Evolutionary conservation across 1,284 basidiomycete species (phyloP).

Genomic region (Kwoniella shivajii): DNA sequence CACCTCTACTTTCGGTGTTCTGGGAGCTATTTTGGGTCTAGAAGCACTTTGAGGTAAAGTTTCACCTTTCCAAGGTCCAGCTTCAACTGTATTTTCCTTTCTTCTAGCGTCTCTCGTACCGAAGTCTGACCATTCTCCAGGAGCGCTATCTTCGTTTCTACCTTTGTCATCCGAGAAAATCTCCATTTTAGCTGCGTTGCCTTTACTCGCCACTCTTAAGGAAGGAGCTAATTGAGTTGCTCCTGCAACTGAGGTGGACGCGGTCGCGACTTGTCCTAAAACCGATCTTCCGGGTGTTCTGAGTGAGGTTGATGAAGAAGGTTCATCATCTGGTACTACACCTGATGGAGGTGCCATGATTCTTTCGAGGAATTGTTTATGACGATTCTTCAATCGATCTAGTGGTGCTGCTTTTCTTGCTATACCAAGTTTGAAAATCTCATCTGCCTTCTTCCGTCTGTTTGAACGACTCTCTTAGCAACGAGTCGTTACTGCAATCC

Average conservation of each 20-base stretch:
- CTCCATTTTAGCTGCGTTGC: conserved; percentile 54
- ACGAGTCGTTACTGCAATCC: background rate
- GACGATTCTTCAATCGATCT: conserved; percentile 80
- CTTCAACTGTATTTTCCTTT: conserved; percentile 58
- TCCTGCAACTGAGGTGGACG: conserved; percentile 29
- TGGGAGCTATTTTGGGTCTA: conserved; percentile 39
- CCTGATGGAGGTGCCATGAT: conserved; percentile 55
- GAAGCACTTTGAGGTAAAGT: conserved; percentile 51
- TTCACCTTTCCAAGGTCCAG: conserved; percentile 58
- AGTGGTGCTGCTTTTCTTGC: conserved; percentile 76
- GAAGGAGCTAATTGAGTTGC: conserved; percentile 34
- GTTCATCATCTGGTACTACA: conserved; percentile 44
- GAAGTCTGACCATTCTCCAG: conserved; percentile 56
- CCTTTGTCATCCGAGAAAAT: conserved; percentile 52
- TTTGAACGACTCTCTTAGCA: background rate
- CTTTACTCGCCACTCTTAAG: conserved; percentile 22
- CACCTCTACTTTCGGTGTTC: conserved; percentile 58
- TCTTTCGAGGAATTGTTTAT: conserved; percentile 81
- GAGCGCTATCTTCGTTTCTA: conserved; percentile 25
- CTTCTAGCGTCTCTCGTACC: conserved; percentile 56
- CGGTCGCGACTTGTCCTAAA: conserved; percentile 34
- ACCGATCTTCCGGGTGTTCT: conserved; percentile 25
- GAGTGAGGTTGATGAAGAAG: background rate
- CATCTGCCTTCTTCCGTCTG: conserved; percentile 76
- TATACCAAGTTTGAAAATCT: conserved; percentile 81